Evolutionary conservation across 2,329 filamentous ascomycete genomes (phyloP).

Genomic region (Exophiala lecanii-corni): DNA sequence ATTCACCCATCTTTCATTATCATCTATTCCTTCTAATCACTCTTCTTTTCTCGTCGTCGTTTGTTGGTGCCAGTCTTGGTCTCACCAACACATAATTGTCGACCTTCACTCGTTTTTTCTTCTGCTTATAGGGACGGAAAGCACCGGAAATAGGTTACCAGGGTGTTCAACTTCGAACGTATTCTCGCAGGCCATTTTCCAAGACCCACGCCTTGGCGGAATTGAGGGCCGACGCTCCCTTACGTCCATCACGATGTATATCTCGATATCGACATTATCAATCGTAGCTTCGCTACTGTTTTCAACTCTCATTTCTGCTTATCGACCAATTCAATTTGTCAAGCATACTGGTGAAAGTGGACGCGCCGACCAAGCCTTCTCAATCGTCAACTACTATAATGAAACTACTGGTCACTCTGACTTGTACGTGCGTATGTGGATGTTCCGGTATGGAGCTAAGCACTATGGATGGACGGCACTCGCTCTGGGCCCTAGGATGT

Average conservation of each 20-base stretch:
- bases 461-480: constrained; percentile 26
- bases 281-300: constrained; percentile 4
- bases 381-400: constrained; percentile 26
- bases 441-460: constrained; percentile 23
- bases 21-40: too few species aligned
- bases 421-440: constrained; percentile 24
- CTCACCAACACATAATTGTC: too few species aligned
- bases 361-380: constrained; percentile 24
- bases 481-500: constrained; percentile 25
- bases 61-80: too few species aligned
- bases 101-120: too few species aligned
- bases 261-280: not conserved
- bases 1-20: not conserved
- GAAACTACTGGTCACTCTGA: constrained; percentile 23
- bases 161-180: too few species aligned
- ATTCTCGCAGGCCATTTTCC: too few species aligned
- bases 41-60: too few species aligned
- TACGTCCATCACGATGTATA: not conserved
- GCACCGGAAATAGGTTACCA: too few species aligned
- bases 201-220: too few species aligned
- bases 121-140: too few species aligned
- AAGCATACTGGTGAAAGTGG: constrained; percentile 26
- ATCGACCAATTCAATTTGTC: constrained; percentile 27
- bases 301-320: constrained; percentile 17
- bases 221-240: too few species aligned